Conservation (phyloP, 2,329 filamentous ascomycete species). For the Sporothrix pseudoabietina region DNA sequence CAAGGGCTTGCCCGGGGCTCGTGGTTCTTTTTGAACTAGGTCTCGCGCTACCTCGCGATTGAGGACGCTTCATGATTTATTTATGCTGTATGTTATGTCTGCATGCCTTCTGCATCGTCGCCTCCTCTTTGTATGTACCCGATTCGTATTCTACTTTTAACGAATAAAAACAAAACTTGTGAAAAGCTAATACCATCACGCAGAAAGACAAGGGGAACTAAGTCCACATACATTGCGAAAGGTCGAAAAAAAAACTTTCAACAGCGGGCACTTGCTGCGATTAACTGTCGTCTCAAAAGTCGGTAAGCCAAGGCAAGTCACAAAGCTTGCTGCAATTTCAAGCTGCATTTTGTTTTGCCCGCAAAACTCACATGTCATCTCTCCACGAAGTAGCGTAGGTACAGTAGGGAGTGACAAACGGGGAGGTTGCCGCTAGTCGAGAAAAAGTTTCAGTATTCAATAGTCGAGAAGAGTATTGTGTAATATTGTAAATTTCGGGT, state of each 20-base stretch:
- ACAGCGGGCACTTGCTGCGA: too few relatives aligned
- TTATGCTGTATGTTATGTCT: background rate
- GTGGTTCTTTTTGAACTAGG: conserved; percentile 42
- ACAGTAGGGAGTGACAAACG: too few relatives aligned
- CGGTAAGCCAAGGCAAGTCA: too few relatives aligned
- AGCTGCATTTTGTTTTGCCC: background rate
- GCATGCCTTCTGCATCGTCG: background rate
- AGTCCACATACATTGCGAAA: too few relatives aligned
- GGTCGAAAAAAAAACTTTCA: too few relatives aligned
- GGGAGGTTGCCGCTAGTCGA: background rate
- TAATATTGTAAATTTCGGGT: background rate
- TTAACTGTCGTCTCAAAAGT: too few relatives aligned
- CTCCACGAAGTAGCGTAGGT: background rate
- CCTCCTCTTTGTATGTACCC: conserved; percentile 6
- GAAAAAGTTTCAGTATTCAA: background rate
- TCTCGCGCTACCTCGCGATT: too few relatives aligned
- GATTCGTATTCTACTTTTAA: background rate
- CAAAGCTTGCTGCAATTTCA: background rate
- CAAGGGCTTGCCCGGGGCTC: conserved; percentile 45
- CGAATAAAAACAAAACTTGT: background rate
- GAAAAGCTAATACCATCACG: too few relatives aligned
- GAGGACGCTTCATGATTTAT: background rate
- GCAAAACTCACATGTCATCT: background rate
- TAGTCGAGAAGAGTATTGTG: background rate
- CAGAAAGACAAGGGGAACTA: too few relatives aligned